Evolutionary conservation across 495 filamentous ascomycete genomes (phyloP).

Genomic region (Rhypophila decipiens): DNA sequence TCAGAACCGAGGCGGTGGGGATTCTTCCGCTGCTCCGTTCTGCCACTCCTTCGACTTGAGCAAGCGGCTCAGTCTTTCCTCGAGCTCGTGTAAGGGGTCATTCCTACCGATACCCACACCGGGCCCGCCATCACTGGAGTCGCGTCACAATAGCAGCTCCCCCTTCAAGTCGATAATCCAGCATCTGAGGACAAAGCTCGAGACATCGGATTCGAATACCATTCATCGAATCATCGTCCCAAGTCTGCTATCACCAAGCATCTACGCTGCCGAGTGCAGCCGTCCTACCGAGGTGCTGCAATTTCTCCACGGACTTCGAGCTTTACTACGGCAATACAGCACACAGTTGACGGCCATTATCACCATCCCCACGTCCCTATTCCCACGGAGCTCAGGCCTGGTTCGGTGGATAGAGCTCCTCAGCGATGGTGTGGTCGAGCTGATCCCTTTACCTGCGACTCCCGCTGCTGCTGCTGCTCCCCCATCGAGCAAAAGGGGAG

Average conservation of each 20-base stretch:
- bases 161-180: conserved; percentile 61
- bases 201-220: conserved; percentile 46
- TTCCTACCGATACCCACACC: conserved; percentile 41
- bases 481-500: conserved; percentile 31
- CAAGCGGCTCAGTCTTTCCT: conserved; percentile 68
- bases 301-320: conserved; percentile 75
- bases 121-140: conserved; percentile 16
- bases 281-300: conserved; percentile 67
- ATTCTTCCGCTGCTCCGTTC: conserved; percentile 44
- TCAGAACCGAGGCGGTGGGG: conserved; percentile 45
- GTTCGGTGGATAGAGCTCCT: conserved; percentile 85
- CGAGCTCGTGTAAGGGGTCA: conserved; percentile 43
- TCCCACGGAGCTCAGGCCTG: conserved; percentile 70
- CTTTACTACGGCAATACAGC: conserved; percentile 62
- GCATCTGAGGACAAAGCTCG: conserved; percentile 52
- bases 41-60: conserved; percentile 88
- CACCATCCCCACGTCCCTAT: conserved; percentile 73
- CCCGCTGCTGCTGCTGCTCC: conserved; percentile 46
- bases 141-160: conserved; percentile 25
- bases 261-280: conserved; percentile 64
- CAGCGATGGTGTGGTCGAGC: conserved; percentile 78
- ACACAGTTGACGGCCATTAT: conserved; percentile 64
- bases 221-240: conserved; percentile 84
- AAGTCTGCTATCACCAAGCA: conserved; percentile 70
- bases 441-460: conserved; percentile 74